Conservation (phyloP, 1,139 yeast species). For the Yamadazyma triangularis region DNA sequence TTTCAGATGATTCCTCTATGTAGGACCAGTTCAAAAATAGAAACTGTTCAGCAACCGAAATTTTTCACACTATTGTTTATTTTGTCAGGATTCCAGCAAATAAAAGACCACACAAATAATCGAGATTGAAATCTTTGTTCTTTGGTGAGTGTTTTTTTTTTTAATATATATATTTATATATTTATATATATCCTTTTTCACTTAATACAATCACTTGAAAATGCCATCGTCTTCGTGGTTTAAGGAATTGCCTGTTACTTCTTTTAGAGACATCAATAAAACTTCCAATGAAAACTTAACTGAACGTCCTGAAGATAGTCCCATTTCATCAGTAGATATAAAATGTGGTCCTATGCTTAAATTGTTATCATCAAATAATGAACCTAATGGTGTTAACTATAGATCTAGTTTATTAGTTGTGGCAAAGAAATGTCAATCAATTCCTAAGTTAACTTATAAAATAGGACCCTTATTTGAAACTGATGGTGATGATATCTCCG, state of each 20-base stretch:
- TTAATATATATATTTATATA: too few species aligned
- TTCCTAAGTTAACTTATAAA: conserved; percentile 34
- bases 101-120: too few species aligned
- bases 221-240: too few species aligned
- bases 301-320: conserved; percentile 21
- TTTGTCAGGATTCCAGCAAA: too few species aligned
- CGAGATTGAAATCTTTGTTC: too few species aligned
- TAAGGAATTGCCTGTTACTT: conserved; percentile 27
- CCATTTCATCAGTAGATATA: conserved; percentile 37
- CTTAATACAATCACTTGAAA: too few species aligned
- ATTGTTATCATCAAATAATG: conserved; percentile 55
- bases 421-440: conserved; percentile 33
- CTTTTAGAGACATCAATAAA: conserved; percentile 24
- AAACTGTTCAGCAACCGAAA: too few species aligned
- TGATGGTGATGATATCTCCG: conserved; percentile 8
- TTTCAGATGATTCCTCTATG: too few species aligned
- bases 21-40: too few species aligned
- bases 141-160: too few species aligned
- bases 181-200: too few species aligned
- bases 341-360: conserved; percentile 78
- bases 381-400: conserved; percentile 34
- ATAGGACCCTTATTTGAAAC: conserved; percentile 30
- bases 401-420: conserved; percentile 65
- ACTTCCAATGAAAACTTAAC: conserved; percentile 18
- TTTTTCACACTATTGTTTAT: too few species aligned